Percentiles rank a stretch among this genome's conserved stretches.
These are phyloP conservation scores for Turnera subulata DNA, from an alignment of 345 rosid species.

Conservation along the genomic window DNA sequence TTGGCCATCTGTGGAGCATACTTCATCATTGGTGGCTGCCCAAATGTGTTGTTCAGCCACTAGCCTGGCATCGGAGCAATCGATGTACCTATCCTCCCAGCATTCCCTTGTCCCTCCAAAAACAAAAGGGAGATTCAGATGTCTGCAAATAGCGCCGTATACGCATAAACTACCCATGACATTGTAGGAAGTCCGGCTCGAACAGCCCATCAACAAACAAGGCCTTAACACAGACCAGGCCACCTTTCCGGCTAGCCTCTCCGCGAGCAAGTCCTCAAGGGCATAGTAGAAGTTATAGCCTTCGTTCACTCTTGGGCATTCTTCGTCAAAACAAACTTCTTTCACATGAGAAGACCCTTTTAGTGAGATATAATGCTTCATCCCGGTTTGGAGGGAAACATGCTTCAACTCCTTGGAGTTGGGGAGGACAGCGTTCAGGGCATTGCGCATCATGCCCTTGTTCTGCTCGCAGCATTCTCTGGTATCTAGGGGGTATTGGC, in stretches of 20 bases:
- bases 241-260: conserved; percentile 39
- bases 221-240: conserved; percentile 83
- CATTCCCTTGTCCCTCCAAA: conserved; percentile 81
- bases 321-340: conserved; percentile 41
- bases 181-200: conserved; percentile 56
- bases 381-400: conserved; percentile 80
- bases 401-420: conserved; percentile 51
- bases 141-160: conserved; percentile 62
- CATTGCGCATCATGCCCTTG: conserved; percentile 61
- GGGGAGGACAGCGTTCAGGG: conserved; percentile 56
- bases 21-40: conserved; percentile 51
- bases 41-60: conserved; percentile 84
- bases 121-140: conserved; percentile 64
- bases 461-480: conserved; percentile 67
- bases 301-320: conserved; percentile 43
- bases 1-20: conserved; percentile 40
- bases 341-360: conserved; percentile 21
- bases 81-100: conserved; percentile 82
- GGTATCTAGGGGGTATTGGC: conserved; percentile 48
- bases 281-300: conserved; percentile 57
- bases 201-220: conserved; percentile 72
- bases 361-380: conserved; percentile 69
- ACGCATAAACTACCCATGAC: conserved; percentile 76
- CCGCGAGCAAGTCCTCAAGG: conserved; percentile 67
- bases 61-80: conserved; percentile 63